Conservation (phyloP, 1,284 basidiomycete genomes). For the Microbotryomycetes sp. region DNA sequence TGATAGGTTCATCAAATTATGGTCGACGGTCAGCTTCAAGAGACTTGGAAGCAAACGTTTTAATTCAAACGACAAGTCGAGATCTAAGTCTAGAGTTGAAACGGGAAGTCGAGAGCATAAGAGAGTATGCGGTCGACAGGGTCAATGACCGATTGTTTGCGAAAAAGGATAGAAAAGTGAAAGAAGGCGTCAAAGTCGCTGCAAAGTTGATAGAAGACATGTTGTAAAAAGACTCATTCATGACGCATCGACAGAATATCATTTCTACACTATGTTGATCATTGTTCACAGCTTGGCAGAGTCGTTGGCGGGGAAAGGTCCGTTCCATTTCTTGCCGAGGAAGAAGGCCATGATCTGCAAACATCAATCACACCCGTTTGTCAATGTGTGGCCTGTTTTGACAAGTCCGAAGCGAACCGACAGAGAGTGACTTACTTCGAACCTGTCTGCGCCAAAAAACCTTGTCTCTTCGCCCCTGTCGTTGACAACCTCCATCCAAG, state of each 20-base stretch:
- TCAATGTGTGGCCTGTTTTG: background rate
- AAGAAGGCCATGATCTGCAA: conserved; percentile 18
- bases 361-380: background rate
- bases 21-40: conserved; percentile 83
- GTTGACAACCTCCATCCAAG: conserved; percentile 23
- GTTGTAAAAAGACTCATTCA: conserved; percentile 7
- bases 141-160: conserved; percentile 48
- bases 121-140: conserved; percentile 41
- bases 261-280: background rate
- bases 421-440: conserved; percentile 6
- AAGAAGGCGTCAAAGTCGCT: conserved; percentile 46
- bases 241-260: background rate
- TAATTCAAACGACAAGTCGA: conserved; percentile 62
- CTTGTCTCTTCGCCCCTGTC: conserved; percentile 7
- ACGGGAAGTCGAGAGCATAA: conserved; percentile 46
- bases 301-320: conserved; percentile 2
- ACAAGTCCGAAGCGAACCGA: background rate
- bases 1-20: conserved; percentile 94
- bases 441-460: conserved; percentile 29
- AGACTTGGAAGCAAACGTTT: conserved; percentile 86
- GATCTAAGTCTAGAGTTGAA: conserved; percentile 42
- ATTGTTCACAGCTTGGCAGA: background rate
- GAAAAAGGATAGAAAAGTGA: conserved; percentile 55
- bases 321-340: conserved; percentile 21
- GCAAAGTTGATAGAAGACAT: conserved; percentile 23